phyloP scores from a whole-genome alignment of 345 rosid genomes.

The Abelmoschus esculentus region DNA sequence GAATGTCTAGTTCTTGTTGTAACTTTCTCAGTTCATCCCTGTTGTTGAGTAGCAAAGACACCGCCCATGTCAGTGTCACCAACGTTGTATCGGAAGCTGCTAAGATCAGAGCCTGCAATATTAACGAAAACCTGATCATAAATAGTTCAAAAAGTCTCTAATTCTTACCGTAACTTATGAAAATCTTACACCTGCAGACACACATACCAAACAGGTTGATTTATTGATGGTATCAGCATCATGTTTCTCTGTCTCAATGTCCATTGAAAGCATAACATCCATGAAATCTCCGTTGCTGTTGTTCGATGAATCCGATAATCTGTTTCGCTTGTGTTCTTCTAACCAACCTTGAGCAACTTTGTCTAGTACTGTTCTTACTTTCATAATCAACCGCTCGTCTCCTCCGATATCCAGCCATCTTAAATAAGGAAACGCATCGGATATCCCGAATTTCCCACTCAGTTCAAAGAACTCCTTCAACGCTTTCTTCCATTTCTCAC shows the following conservation, averaged over 20 bases:
- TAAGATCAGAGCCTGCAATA: background rate
- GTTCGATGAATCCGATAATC: background rate
- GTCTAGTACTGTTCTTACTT: constrained; percentile 36
- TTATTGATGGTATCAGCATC: background rate
- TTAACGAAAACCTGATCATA: background rate
- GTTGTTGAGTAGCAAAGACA: constrained; percentile 28
- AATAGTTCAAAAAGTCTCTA: background rate
- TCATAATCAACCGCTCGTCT: constrained; percentile 40
- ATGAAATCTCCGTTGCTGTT: background rate
- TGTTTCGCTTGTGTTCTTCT: background rate
- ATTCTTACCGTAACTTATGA: too few relatives aligned
- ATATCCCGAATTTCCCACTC: constrained; percentile 33
- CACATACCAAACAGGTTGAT: background rate
- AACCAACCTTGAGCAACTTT: constrained; percentile 30
- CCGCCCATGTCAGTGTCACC: constrained; percentile 20
- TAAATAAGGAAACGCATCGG: constrained; percentile 48
- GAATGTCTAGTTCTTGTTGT: constrained; percentile 16
- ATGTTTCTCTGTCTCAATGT: background rate
- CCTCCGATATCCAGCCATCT: constrained; percentile 54
- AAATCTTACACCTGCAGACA: too few relatives aligned
- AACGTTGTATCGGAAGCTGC: constrained; percentile 4
- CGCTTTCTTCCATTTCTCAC: constrained; percentile 21
- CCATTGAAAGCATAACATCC: background rate
- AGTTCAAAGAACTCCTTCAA: constrained; percentile 33
- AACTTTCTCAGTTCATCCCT: constrained; percentile 4